Evolutionary conservation across 1,284 basidiomycete genomes (phyloP).

Genomic region (Fomes fomentarius): DNA sequence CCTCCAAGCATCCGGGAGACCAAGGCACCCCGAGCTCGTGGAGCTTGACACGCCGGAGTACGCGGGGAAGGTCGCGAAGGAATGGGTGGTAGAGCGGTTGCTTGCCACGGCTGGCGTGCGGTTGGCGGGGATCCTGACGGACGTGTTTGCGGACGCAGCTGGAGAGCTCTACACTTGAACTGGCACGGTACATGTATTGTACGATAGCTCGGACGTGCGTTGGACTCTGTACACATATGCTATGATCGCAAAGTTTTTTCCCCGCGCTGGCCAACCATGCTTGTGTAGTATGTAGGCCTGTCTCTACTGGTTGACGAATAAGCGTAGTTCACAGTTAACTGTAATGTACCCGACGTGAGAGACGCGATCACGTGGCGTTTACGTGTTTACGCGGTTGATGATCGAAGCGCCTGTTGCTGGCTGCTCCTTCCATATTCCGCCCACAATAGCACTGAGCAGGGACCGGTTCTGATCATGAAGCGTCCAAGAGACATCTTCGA

Average conservation of each 20-base stretch:
- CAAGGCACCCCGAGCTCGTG: conserved; percentile 41
- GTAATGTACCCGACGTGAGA: no score
- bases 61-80: conserved; percentile 63
- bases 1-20: conserved; percentile 3
- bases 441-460: conserved; percentile 1
- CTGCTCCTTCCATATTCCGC: conserved; percentile 10
- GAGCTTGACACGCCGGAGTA: conserved; percentile 90
- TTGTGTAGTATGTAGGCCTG: no score
- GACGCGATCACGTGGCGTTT: conserved; percentile 17
- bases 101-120: conserved; percentile 83
- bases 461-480: conserved; percentile 20
- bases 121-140: conserved; percentile 81
- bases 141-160: conserved; percentile 53
- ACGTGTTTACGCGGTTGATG: conserved; percentile 16
- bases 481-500: conserved; percentile 27
- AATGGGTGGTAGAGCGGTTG: conserved; percentile 80
- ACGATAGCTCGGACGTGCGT: no score
- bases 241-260: no score
- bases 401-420: no score
- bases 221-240: no score
- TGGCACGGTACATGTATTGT: not conserved
- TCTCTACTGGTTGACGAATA: no score
- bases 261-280: no score
- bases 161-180: not conserved
- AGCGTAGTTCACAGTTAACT: no score